A percentile compares a stretch with the other conserved stretches of the same genome.
These are phyloP conservation scores for Trypethelium eluteriae DNA, from an alignment of 495 filamentous ascomycete species.

Conservation along the genomic window DNA sequence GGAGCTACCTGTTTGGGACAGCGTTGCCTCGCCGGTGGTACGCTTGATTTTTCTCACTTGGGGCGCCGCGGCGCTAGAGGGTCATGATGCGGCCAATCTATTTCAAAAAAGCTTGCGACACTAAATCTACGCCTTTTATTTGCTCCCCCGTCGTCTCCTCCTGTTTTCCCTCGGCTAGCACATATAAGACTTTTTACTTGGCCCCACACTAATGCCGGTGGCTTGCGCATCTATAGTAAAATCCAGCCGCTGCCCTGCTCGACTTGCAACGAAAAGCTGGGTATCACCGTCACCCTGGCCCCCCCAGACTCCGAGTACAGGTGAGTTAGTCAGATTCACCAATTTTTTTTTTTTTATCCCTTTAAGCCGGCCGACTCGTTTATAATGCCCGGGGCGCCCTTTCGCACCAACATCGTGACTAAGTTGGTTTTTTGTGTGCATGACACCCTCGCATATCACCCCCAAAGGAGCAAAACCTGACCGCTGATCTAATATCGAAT, in stretches of 20 bases:
- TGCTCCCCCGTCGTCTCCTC: neutral
- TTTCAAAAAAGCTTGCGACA: slow-evolving; percentile 13
- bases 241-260: slow-evolving; percentile 27
- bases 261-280: slow-evolving; percentile 21
- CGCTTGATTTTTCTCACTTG: slow-evolving; percentile 8
- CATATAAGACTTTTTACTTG: slow-evolving; percentile 14
- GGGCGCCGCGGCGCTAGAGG: slow-evolving; percentile 7
- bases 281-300: slow-evolving; percentile 17
- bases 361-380: slow-evolving; percentile 11
- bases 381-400: slow-evolving; percentile 3
- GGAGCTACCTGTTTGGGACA: slow-evolving; percentile 4
- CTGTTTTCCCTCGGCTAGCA: slow-evolving; percentile 15
- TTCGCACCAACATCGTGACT: slow-evolving; percentile 8
- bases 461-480: slow-evolving; percentile 9
- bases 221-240: slow-evolving; percentile 18
- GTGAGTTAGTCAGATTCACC: slow-evolving; percentile 8
- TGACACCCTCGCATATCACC: slow-evolving; percentile 7
- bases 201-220: slow-evolving; percentile 12
- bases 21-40: slow-evolving; percentile 5
- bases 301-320: slow-evolving; percentile 9
- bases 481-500: neutral
- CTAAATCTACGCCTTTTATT: slow-evolving; percentile 12
- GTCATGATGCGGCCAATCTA: slow-evolving; percentile 11
- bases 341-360: slow-evolving; percentile 2
- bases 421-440: slow-evolving; percentile 10